Evolutionary conservation across 805 yeast genomes (phyloP).

Genomic region (Monosporozyma aerobia): DNA sequence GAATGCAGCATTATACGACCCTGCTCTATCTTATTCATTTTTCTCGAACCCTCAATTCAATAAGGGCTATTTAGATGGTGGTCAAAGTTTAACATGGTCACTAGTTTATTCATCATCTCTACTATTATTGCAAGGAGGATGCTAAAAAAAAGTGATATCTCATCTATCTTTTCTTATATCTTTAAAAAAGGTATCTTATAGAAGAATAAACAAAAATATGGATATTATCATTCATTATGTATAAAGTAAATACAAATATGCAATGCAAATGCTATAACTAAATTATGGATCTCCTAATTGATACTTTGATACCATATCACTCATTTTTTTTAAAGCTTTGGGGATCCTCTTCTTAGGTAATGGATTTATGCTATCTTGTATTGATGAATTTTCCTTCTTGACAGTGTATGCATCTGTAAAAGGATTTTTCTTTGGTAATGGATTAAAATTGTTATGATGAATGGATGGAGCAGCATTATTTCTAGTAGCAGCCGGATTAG

Average conservation of each 20-base stretch:
- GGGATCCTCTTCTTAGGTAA: constrained; percentile 9
- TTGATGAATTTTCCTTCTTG: not conserved
- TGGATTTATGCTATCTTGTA: not conserved
- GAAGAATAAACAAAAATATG: not conserved
- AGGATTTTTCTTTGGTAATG: not conserved
- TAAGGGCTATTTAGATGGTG: constrained; percentile 58
- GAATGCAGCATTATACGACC: constrained; percentile 67
- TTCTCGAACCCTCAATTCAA: constrained; percentile 49
- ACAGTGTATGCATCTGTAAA: not conserved
- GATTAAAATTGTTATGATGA: not conserved
- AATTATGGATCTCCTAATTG: constrained; percentile 10
- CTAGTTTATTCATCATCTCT: constrained; percentile 54
- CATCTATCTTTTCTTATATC: not conserved
- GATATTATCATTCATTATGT: not conserved
- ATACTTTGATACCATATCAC: constrained; percentile 21
- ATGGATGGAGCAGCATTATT: not conserved
- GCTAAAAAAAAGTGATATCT: not conserved
- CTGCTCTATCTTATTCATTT: constrained; percentile 50
- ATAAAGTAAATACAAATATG: not conserved
- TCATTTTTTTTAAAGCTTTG: constrained; percentile 23
- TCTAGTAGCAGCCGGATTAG: not conserved
- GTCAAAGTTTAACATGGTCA: constrained; percentile 84
- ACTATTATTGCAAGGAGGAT: constrained; percentile 1
- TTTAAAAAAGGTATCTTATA: not conserved
- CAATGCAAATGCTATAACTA: not conserved